Percentiles rank a stretch among this genome's conserved stretches.
Evolutionary conservation across 2,329 filamentous ascomycete genomes (phyloP).

Genomic region (Pseudogymnoascus sp.): DNA sequence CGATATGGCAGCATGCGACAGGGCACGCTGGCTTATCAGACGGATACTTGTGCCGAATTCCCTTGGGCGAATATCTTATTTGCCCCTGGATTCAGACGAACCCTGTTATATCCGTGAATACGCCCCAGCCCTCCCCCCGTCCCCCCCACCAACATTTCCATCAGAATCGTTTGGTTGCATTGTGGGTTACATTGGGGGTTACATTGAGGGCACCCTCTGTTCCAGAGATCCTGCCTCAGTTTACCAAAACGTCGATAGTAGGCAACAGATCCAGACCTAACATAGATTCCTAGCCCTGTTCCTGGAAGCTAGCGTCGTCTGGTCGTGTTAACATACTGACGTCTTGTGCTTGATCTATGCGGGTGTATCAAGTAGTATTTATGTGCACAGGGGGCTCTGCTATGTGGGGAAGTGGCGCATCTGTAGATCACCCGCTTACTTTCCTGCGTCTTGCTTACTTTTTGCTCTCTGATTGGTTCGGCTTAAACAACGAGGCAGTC

Average conservation of each 20-base stretch:
- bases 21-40: neutral
- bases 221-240: neutral
- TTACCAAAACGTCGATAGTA: neutral
- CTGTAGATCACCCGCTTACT: neutral
- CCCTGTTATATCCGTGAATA: neutral
- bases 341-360: neutral
- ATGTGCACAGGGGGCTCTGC: neutral
- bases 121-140: no score
- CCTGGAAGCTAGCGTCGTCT: neutral
- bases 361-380: neutral
- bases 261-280: neutral
- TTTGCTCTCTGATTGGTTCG: neutral
- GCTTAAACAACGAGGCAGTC: neutral
- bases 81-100: neutral
- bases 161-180: neutral
- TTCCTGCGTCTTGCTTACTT: neutral
- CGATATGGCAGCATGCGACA: neutral
- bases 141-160: no score
- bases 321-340: neutral
- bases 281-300: neutral
- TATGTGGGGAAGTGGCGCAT: neutral
- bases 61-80: neutral
- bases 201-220: neutral
- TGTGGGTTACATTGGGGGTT: neutral
- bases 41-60: neutral